phyloP scores from a whole-genome alignment of 805 yeast species.

The Wickerhamiella dianesei region DNA sequence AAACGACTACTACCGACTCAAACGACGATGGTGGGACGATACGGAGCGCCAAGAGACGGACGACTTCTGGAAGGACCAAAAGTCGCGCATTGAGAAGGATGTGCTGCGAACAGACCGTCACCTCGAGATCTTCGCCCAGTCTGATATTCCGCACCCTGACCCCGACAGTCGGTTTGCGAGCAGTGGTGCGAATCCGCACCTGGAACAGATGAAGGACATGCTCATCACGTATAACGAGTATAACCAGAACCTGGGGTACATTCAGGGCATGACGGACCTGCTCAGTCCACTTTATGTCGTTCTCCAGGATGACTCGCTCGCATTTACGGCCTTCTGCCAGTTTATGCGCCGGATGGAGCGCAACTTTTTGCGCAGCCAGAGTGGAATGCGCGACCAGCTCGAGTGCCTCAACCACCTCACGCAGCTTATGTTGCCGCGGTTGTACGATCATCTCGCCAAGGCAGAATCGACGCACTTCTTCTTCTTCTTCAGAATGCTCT shows the following conservation, averaged over 20 bases:
- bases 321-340: constrained; percentile 79
- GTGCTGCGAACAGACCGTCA: constrained; percentile 82
- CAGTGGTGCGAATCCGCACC: constrained; percentile 64
- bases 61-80: constrained; percentile 80
- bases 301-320: constrained; percentile 52
- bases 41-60: constrained; percentile 39
- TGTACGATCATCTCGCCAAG: constrained; percentile 68
- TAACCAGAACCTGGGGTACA: constrained; percentile 78
- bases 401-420: constrained; percentile 66
- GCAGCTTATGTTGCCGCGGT: constrained; percentile 78
- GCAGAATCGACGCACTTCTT: constrained; percentile 85
- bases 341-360: constrained; percentile 94
- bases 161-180: constrained; percentile 42
- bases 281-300: constrained; percentile 66
- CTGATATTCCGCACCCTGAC: constrained; percentile 30
- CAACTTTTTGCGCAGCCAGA: constrained; percentile 79
- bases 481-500: constrained; percentile 86
- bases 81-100: constrained; percentile 82
- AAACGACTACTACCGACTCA: constrained; percentile 43
- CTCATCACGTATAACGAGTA: constrained; percentile 75
- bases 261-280: constrained; percentile 95
- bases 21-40: constrained; percentile 61
- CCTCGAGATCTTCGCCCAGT: constrained; percentile 46
- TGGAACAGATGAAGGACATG: constrained; percentile 59
- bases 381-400: constrained; percentile 88